Conservation (phyloP, 768 basidiomycete species). For the Pulveroboletus sp. region DNA sequence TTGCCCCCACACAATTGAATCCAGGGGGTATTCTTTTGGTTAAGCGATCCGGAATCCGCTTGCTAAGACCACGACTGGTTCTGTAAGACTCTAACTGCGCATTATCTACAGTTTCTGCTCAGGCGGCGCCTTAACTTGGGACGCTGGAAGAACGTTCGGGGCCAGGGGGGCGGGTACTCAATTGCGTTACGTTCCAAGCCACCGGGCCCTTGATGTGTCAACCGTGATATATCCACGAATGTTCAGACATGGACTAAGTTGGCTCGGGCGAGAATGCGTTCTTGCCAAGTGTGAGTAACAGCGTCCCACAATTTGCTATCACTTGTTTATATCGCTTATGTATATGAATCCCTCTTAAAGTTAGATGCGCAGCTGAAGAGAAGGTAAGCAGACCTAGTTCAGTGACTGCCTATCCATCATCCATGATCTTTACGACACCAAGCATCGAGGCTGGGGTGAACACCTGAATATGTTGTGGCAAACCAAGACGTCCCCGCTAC, state of each 20-base stretch:
- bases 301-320: constrained; percentile 17
- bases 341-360: not conserved
- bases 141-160: not conserved
- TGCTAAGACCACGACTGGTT: constrained; percentile 1
- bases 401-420: constrained; percentile 2
- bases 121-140: not conserved
- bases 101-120: not conserved
- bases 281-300: constrained; percentile 13
- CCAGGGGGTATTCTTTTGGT: not conserved
- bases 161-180: not conserved
- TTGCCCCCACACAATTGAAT: not conserved
- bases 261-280: not conserved
- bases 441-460: constrained; percentile 4
- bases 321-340: constrained; percentile 11
- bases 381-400: too few relatives aligned
- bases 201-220: constrained; percentile 14
- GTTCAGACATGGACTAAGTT: constrained; percentile 8
- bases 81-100: constrained; percentile 17
- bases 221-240: constrained; percentile 11
- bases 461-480: not conserved
- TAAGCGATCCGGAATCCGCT: constrained; percentile 7
- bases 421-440: constrained; percentile 9
- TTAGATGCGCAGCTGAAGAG: constrained; percentile 10
- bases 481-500: not conserved
- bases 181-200: constrained; percentile 13